A percentile compares a stretch with the other conserved stretches of the same genome.
These are phyloP conservation scores for Penicillium sp. DNA, from an alignment of 2,329 filamentous ascomycete species.

Conservation along the genomic window DNA sequence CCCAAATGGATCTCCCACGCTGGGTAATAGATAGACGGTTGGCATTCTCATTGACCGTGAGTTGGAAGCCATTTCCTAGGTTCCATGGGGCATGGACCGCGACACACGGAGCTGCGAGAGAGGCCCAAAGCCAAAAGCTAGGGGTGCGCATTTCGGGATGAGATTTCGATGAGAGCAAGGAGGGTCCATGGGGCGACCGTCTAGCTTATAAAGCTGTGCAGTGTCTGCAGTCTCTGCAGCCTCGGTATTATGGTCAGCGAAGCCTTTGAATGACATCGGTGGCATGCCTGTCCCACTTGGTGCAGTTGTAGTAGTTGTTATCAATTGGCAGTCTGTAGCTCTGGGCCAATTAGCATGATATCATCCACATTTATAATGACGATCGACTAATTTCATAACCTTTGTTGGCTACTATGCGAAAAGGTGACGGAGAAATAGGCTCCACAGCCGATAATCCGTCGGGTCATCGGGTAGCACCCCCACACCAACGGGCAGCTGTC, in stretches of 20 bases:
- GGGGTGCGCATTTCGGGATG: constrained; percentile 9
- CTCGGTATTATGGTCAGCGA: neutral
- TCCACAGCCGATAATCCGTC: constrained; percentile 5
- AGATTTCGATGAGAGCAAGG: neutral
- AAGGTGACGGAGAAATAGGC: constrained; percentile 5
- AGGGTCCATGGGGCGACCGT: neutral
- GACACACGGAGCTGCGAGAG: constrained; percentile 9
- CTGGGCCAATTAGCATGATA: neutral
- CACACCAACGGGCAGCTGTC: constrained; percentile 6
- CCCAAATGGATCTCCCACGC: constrained; percentile 10
- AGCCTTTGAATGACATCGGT: neutral
- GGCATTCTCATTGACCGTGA: constrained; percentile 5
- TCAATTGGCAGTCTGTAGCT: neutral
- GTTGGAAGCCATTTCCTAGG: constrained; percentile 14
- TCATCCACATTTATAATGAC: neutral
- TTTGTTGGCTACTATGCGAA: neutral
- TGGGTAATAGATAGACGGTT: constrained; percentile 12
- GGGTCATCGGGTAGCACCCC: constrained; percentile 9
- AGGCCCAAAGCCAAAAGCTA: constrained; percentile 12
- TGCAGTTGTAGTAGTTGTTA: neutral
- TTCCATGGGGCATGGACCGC: constrained; percentile 9
- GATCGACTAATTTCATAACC: constrained; percentile 5
- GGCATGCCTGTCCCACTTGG: neutral
- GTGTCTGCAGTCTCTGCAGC: neutral
- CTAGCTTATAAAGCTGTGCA: neutral